Conservation (phyloP, 1,284 basidiomycete species). For the Austropuccinia psidii region DNA sequence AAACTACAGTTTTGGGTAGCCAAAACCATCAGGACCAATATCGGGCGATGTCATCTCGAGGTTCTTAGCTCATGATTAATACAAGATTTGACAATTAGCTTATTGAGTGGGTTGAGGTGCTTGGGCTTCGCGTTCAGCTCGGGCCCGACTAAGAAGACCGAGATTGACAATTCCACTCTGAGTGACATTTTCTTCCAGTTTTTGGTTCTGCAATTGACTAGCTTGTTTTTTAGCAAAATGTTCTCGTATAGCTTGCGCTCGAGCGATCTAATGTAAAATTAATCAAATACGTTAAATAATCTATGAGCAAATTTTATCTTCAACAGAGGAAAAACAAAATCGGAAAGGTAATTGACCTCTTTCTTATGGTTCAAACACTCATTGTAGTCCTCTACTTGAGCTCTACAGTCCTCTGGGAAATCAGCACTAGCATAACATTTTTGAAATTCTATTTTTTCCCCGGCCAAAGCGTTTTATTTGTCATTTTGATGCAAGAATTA, state of each 20-base stretch:
- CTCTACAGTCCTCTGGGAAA: slow-evolving; percentile 44
- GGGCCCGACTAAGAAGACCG: slow-evolving; percentile 12
- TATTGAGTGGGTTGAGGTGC: slow-evolving; percentile 1
- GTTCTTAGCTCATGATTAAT: too few species aligned
- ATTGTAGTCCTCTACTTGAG: slow-evolving; percentile 47
- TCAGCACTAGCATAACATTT: slow-evolving; percentile 47
- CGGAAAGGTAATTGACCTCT: slow-evolving; percentile 41
- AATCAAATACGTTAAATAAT: too few species aligned
- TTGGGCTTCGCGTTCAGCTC: slow-evolving; percentile 6
- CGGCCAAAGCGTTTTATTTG: too few species aligned
- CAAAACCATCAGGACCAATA: too few species aligned
- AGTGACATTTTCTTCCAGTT: slow-evolving; percentile 11
- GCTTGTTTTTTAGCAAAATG: slow-evolving; percentile 65
- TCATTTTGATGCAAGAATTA: too few species aligned
- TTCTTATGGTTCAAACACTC: slow-evolving; percentile 48
- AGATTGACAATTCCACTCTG: slow-evolving; percentile 19
- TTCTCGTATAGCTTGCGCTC: slow-evolving; percentile 63
- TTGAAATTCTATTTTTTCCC: slow-evolving; percentile 42
- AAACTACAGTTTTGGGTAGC: too few species aligned
- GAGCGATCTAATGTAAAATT: slow-evolving; percentile 55
- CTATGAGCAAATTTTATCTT: background rate
- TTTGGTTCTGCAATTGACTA: background rate
- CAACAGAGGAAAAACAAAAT: background rate
- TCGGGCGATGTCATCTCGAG: too few species aligned
- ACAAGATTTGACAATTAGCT: too few species aligned